Base-by-base conservation (phyloP, 2,329 filamentous ascomycete genomes). In the Byssothecium circinans region DNA sequence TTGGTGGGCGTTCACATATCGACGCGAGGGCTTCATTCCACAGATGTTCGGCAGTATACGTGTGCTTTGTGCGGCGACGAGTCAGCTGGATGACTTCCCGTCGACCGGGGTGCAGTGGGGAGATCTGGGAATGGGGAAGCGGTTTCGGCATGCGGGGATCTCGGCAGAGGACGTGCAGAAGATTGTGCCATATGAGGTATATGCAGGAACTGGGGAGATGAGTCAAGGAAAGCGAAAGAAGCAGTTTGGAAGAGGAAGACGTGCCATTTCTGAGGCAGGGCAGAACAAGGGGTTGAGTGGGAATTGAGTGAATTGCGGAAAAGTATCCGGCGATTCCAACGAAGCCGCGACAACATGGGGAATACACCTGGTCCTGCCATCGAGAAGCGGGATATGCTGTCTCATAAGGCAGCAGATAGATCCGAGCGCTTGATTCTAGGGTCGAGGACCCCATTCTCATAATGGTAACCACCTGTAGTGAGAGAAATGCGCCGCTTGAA, bases 11-110 rank as follows among this genome's bases (percentile, higher is more conserved):
- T 68, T 60, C 43, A 64, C 59, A 2, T 67, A 63, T 39, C 57
- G 53, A 15, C 56, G 64, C 2, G 64, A 67, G 50, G 64, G 62
- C 1, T 65, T 63, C 37, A 65, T 67, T 20, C 65, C 65, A 15
- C 65, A 67, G 33, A 67, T 68, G 64, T 68, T 64, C 43, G 63
- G 65, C 4, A 67, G 61, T 17, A 61, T 70, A 14, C 56, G 61
- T 38, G 53, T 60, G 8, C 49, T 68, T 4, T 67, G 61, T 43
- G 57, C 62, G 3, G 52, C 58, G 3, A 65, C 61, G 6, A 64
- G 53, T 11, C 48, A 61, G 19, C 45, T 70, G 22, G 56, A 66
- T 34, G 60, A 61, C 27, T 68, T 68, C 35, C 58, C 61, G 5
- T 33, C 36, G 14, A 45, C 48, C 11, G 62, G 62, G 15, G 45